Evolutionary conservation across 805 yeast species (phyloP), one percentile per base, ranked within the genome.

Genomic region (Ogataea angusta): DNA sequence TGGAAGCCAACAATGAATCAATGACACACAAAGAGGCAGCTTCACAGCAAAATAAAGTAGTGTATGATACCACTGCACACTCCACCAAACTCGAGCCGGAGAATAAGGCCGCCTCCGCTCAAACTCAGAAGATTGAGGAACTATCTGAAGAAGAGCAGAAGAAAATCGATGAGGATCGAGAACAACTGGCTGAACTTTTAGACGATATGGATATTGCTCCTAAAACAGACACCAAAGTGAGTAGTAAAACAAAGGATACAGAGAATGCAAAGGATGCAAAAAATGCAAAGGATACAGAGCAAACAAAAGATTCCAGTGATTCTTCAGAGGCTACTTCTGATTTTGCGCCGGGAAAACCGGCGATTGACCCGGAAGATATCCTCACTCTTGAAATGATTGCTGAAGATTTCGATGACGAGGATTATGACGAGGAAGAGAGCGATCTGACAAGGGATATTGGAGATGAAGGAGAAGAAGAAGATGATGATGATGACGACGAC

Each of bases 381-480:
- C 53, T 76, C 1, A 76, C 78, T 39, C 56, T 80, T 12, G 84
- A 79, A 45, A 36, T 78, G 17, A 61, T 78, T 2, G 80, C 45
- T 10, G 45, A 37, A 15, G 50, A 56, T 10, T 54, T 56, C 23
- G 56, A 37, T 5, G 53, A 54, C 19, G 51, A 48, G 9, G 40
- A 35, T n/a, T 32, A 24, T 17, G 18, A 10, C 14, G 45, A 43
- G 4, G 50, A 49, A 9, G 54, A 45, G 30, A 45, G 23, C 15
- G 41, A 38, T 25, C 27, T 39, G 24, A 36, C 38, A 30, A 7
- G 18, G 5, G n/a, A 6, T 4, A 5, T 9, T 8, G 30, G 16
- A 10, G 28, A 19, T 1, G 28, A 53, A 6, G 53, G 50, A 19
- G 54, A 29, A 23, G 56, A 37, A 3, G 53, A 54, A 15, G 51